phyloP scores from a whole-genome alignment of 2,329 filamentous ascomycete species.

The Amesomyces nigricolor region DNA sequence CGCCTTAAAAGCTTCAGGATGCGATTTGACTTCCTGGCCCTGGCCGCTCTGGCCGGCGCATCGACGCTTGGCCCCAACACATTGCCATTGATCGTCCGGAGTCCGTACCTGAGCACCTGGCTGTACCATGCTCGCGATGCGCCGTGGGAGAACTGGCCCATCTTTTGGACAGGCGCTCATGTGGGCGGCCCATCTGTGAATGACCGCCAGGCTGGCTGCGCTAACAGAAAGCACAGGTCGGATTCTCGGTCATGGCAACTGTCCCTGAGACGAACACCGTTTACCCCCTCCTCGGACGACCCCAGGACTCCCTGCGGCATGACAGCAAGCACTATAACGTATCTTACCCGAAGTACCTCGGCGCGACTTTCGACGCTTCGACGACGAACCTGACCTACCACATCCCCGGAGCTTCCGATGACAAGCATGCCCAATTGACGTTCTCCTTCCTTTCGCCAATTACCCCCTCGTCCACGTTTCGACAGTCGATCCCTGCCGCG shows the following conservation, averaged over 20 bases:
- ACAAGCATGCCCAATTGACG: conserved; percentile 34
- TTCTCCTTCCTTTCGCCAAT: conserved; percentile 66
- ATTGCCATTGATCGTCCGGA: conserved; percentile 52
- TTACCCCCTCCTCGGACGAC: conserved; percentile 47
- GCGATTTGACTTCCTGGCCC: conserved; percentile 30
- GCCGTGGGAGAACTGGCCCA: conserved; percentile 82
- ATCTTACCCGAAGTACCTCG: conserved; percentile 39
- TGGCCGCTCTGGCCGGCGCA: conserved; percentile 37
- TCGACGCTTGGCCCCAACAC: conserved; percentile 52
- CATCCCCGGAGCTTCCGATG: conserved; percentile 30
- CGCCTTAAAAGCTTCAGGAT: conserved; percentile 21
- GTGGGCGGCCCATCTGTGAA: conserved; percentile 19
- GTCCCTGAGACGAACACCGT: conserved; percentile 39
- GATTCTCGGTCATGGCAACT: conserved; percentile 46
- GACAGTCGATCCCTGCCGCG: conserved; percentile 75
- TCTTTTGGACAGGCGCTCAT: conserved; percentile 40
- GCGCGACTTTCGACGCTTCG: conserved; percentile 44
- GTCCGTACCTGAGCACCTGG: conserved; percentile 57
- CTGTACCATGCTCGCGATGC: conserved; percentile 61
- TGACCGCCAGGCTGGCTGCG: neutral
- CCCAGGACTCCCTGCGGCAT: conserved; percentile 43
- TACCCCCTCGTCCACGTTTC: conserved; percentile 72
- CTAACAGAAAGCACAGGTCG: conserved; percentile 33
- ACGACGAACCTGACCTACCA: conserved; percentile 46
- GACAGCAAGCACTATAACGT: conserved; percentile 35